phyloP scores from a whole-genome alignment of 495 filamentous ascomycete genomes.

The Extremus antarcticus region DNA sequence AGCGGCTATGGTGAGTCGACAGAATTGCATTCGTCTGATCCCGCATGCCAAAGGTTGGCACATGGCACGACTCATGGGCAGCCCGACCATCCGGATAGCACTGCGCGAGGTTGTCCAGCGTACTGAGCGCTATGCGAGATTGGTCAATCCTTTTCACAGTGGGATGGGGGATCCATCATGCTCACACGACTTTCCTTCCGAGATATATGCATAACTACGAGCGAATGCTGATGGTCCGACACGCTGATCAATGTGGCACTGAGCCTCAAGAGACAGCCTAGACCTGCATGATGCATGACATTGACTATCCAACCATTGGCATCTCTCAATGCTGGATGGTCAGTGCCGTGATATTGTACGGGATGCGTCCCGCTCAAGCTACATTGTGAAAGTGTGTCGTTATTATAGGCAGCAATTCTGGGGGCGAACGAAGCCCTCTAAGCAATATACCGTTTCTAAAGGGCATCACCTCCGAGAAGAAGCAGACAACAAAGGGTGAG shows the following conservation, averaged over 20 bases:
- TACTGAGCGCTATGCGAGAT: too few species aligned
- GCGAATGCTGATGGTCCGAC: neutral
- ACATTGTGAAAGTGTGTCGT: neutral
- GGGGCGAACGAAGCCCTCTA: slow-evolving; percentile 19
- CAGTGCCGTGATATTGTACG: neutral
- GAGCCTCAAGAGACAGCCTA: neutral
- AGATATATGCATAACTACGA: too few species aligned
- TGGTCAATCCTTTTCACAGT: neutral
- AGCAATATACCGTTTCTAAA: slow-evolving; percentile 50
- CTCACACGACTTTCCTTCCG: neutral
- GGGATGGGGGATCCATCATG: neutral
- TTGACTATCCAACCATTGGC: neutral
- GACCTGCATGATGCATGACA: neutral
- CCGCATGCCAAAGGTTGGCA: too few species aligned
- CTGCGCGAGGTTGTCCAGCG: too few species aligned
- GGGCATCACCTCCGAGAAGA: slow-evolving; percentile 47
- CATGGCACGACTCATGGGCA: too few species aligned
- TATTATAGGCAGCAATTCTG: neutral
- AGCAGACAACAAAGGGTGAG: slow-evolving; percentile 39
- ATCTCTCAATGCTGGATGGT: neutral
- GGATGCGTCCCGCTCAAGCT: neutral
- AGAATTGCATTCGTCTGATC: neutral
- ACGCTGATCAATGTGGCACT: neutral
- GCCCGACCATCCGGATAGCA: neutral
- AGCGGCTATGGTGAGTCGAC: slow-evolving; percentile 4